Conservation (phyloP, 169 alveolate genomes). For the Ichthyophthirius multifiliis region DNA sequence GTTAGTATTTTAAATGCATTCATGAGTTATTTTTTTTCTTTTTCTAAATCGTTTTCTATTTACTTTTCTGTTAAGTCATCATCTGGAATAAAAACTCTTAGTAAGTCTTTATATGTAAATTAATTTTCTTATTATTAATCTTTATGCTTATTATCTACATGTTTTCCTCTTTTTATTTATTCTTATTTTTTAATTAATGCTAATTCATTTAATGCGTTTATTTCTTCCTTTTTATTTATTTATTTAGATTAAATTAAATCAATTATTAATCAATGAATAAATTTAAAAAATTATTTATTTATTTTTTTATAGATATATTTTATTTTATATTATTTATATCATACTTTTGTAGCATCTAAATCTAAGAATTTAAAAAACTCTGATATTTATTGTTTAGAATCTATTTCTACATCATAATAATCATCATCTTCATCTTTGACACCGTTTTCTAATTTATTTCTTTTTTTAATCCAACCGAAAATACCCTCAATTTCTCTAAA, state of each 20-base stretch:
- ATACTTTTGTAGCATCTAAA: not conserved
- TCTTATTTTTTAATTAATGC: slow-evolving; percentile 3
- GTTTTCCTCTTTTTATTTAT: not conserved
- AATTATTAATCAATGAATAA: not conserved
- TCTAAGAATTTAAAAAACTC: slow-evolving; percentile 12
- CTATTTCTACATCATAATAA: not conserved
- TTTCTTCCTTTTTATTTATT: not conserved
- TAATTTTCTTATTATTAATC: not conserved
- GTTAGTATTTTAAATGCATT: slow-evolving; percentile 4
- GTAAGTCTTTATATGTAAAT: not conserved
- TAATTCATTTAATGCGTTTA: slow-evolving; percentile 14
- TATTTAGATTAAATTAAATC: not conserved
- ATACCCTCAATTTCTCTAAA: slow-evolving; percentile 21
- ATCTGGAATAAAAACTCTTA: slow-evolving; percentile 5
- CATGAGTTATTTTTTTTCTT: not conserved
- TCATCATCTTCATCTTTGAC: not conserved
- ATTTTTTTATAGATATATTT: too few relatives aligned
- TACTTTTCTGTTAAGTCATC: not conserved
- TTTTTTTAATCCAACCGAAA: not conserved
- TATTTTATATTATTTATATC: too few relatives aligned
- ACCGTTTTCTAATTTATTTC: not conserved
- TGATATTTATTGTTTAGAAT: slow-evolving; percentile 4
- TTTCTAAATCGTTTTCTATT: slow-evolving; percentile 2
- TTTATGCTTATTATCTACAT: not conserved
- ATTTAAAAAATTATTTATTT: too few relatives aligned